Evolutionary conservation across 2,329 filamentous ascomycete species (phyloP), one percentile per base, ranked within the genome.

Genomic region (Colletotrichum somersetense): DNA sequence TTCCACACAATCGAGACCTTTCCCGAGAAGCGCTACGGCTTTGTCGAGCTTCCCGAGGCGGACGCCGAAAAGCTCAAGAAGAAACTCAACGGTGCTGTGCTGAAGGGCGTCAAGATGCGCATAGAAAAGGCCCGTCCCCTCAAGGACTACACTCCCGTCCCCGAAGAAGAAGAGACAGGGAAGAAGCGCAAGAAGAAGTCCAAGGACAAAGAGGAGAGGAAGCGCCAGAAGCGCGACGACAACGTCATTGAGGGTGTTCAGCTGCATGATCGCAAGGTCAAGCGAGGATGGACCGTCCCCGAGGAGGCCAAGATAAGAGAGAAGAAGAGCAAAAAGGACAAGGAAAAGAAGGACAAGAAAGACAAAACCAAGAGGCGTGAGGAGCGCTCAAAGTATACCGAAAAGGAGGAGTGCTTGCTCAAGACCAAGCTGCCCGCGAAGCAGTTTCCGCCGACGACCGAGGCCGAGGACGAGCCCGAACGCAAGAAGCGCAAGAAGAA

Each of bases 51-150:
- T 48, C 95, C 95, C 0, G 83, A 80, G 3, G 89, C 90, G 82
- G 95, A 97, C 75, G 96, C 96, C 12, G 92, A 96, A n/a, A 97
- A 95, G 81, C 83, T 98, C 66, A 94, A 91, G 84, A 96, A 92
- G 83, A 98, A 96, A 84, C 87, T 98, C 62, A 93, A 97, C 85
- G 96, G 96, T 42, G 89, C 92, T 2, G 92, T 93, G 33, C 83
- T 99, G 68, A 96, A 92, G 79, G 96, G 96, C 11, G 87, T 87
- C 72, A 98, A 97, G 82, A 89, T 98, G 77, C 90, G 90, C 71
- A 89, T 99, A 71, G 94, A 98, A 77, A 91, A 92, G 74, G 96
- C 96, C 8, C 90, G 90, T 61, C 90, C 92, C 0, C 85, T 89
- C 75, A 88, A 90, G 50, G 83, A 78, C 67, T 83, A 85, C 74